Evolutionary conservation across 805 yeast species (phyloP), one percentile per base, ranked within the genome.

Genomic region (Lipomyces starkeyi): DNA sequence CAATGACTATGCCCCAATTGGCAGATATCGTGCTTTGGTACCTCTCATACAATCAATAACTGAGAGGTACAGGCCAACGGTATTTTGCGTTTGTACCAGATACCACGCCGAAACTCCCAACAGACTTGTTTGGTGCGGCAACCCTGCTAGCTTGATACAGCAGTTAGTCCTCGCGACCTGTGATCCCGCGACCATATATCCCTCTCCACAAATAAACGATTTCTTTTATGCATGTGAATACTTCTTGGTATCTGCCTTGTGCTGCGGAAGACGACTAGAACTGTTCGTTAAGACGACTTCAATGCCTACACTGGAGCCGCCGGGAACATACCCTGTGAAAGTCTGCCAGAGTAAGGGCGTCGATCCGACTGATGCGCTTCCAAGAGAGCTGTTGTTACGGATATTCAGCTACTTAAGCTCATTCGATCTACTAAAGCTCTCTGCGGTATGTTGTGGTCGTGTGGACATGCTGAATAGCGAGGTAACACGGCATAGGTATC

Each of bases 311-410:
- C 20, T 43, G 49, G 49, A 43, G 49, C 49, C 49, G 20, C 49
- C 22, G 8, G 49, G 7, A 17, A 43, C 49, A 0, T 37, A 37
- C 43, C 17, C 43, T 13, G 40, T 13, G 40, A 13, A 35, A 9
- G 40, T 35, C 49, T 6, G 22, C 49, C 49, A 43, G 22, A n/a
- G 49, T n/a, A 17, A 8, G 22, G 49, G 49, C 22, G 49, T 43
- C 56, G 56, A 53, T 53, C 62, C 54, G 2, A 59, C 49, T 8
- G 37, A 40, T 11, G 29, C 14, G 47, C 54, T 68, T 7, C 71
- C 71, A 22, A 54, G 66, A 13, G 71, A 68, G 49, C 20, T 68
- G 27, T 13, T 57, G 56, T 43, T 65, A 25, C 17, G 29, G 56
- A 40, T 65, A 5, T 59, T 64, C 20, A 27, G 37, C 43, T 58